Conservation (phyloP, 306 rosid genomes). For the Castanea mollissima region DNA sequence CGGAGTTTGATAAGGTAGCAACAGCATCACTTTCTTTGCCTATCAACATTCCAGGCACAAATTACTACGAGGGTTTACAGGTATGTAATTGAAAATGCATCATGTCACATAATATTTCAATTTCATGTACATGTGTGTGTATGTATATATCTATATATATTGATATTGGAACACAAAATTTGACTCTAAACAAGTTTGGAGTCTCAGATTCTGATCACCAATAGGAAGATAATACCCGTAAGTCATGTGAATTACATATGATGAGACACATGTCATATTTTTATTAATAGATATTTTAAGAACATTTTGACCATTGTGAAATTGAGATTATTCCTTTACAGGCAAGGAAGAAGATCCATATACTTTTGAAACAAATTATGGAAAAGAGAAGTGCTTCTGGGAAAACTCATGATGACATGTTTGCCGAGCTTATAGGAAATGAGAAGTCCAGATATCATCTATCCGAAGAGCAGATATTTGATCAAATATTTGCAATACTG, state of each 20-base stretch:
- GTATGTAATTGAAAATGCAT: constrained; percentile 18
- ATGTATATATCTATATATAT: no score
- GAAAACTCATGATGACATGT: constrained; percentile 47
- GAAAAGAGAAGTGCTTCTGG: constrained; percentile 53
- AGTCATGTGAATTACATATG: no score
- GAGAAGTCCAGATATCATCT: constrained; percentile 48
- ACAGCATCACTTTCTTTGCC: constrained; percentile 68
- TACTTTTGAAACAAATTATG: constrained; percentile 38
- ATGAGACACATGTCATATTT: no score
- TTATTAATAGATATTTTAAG: no score
- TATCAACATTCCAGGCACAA: constrained; percentile 69
- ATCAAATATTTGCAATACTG: constrained; percentile 59
- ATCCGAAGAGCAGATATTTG: constrained; percentile 62
- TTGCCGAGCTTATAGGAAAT: constrained; percentile 38
- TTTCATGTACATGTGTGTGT: no score
- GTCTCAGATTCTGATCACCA: no score
- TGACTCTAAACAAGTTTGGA: no score
- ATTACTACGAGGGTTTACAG: constrained; percentile 55
- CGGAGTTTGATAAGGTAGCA: constrained; percentile 52
- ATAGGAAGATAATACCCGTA: no score
- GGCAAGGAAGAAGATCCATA: constrained; percentile 52
- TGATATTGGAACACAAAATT: no score
- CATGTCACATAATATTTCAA: neutral
- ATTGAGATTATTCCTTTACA: constrained; percentile 12
- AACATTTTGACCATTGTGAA: neutral